A percentile compares a stretch with the other conserved stretches of the same genome.
Conservation (phyloP, 305 asterid species). For the Stenogyne calaminthoides region DNA sequence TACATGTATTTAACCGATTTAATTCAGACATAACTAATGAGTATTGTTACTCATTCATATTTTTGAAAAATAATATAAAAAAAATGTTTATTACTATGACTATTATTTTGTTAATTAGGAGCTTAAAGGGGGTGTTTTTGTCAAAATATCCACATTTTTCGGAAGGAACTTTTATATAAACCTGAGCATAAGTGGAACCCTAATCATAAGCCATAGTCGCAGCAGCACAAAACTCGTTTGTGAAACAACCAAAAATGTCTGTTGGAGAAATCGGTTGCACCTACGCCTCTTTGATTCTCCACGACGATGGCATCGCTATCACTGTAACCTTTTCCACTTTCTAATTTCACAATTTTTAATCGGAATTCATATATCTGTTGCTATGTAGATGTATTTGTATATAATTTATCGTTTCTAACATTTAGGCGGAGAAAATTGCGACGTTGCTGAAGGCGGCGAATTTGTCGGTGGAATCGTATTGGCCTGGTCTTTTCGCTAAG, state of each 20-base stretch:
- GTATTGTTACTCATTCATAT: no score
- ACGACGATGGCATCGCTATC: slow-evolving; percentile 71
- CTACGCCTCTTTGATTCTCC: slow-evolving; percentile 61
- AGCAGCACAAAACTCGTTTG: background rate
- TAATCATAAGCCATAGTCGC: slow-evolving; percentile 23
- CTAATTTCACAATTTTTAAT: background rate
- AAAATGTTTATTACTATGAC: no score
- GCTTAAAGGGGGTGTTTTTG: background rate
- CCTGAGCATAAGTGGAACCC: background rate
- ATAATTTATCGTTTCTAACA: no score
- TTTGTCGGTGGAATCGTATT: slow-evolving; percentile 63
- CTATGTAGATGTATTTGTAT: background rate
- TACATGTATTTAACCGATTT: no score
- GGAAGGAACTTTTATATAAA: background rate
- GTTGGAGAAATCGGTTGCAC: slow-evolving; percentile 52
- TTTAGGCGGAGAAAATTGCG: slow-evolving; percentile 81
- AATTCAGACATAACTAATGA: no score
- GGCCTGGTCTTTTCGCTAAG: slow-evolving; percentile 79
- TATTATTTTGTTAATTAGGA: no score
- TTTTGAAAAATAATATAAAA: no score
- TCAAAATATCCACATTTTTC: background rate
- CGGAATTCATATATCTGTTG: background rate
- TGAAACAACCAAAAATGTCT: slow-evolving; percentile 40
- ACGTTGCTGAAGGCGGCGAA: slow-evolving; percentile 60
- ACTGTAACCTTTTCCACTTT: slow-evolving; percentile 35